Evolutionary conservation across 306 rosid species (phyloP).

Genomic region (Gillenia trifoliata): DNA sequence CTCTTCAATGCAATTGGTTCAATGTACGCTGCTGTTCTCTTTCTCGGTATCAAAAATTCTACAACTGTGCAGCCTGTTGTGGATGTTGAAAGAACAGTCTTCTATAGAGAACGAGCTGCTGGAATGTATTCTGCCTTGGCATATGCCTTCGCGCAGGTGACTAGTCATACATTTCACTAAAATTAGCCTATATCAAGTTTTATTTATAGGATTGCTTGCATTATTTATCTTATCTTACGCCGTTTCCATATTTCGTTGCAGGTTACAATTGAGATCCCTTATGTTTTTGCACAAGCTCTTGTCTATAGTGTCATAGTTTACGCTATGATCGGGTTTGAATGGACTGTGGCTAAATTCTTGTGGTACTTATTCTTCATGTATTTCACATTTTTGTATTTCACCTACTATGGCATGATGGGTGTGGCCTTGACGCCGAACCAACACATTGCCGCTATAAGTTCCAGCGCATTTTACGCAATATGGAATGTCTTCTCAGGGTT

Average conservation of each 20-base stretch:
- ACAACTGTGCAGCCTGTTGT: conserved; percentile 33
- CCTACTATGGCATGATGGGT: conserved; percentile 55
- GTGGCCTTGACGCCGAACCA: conserved; percentile 41
- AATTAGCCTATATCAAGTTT: not conserved
- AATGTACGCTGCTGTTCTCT: conserved; percentile 42
- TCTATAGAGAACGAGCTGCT: conserved; percentile 49
- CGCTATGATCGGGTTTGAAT: conserved; percentile 50
- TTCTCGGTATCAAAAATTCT: conserved; percentile 42
- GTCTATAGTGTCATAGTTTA: conserved; percentile 39
- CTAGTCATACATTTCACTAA: not conserved
- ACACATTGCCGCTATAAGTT: conserved; percentile 16
- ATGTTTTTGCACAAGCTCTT: conserved; percentile 32
- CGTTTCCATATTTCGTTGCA: conserved; percentile 4
- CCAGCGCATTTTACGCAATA: conserved; percentile 18
- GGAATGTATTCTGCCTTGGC: conserved; percentile 50
- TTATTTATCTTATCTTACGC: not conserved
- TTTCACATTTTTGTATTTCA: conserved; percentile 38
- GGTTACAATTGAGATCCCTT: conserved; percentile 41
- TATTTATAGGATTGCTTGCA: not conserved
- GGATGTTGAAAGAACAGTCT: conserved; percentile 39
- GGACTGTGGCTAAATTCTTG: conserved; percentile 24
- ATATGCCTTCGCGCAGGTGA: conserved; percentile 47
- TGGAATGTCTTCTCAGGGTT: conserved; percentile 51
- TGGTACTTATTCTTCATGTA: conserved; percentile 47
- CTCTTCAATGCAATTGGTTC: conserved; percentile 48